These are phyloP conservation scores for Kregervanrija delftensis DNA, from an alignment of 805 yeast genomes.

Conservation along the genomic window DNA sequence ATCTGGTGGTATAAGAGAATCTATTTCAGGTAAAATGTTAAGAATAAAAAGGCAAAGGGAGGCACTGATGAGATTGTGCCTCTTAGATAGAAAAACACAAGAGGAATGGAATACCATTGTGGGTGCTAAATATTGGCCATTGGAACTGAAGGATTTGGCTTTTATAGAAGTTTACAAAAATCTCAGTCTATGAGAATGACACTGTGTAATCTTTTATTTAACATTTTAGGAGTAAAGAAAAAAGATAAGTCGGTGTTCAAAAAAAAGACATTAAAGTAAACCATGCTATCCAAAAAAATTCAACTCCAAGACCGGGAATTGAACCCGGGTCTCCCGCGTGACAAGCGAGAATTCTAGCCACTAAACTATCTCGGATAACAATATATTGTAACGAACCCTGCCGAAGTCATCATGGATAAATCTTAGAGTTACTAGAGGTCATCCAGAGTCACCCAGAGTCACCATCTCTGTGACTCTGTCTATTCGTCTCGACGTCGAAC, in stretches of 20 bases:
- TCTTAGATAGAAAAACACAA: slow-evolving; percentile 34
- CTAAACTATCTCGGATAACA: slow-evolving; percentile 33
- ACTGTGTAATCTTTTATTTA: no score
- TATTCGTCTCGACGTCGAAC: no score
- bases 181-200: no score
- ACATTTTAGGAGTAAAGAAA: no score
- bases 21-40: slow-evolving; percentile 33
- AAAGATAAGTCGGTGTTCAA: no score
- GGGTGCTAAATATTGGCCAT: slow-evolving; percentile 23
- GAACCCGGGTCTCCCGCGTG: slow-evolving; percentile 40
- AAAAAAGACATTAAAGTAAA: no score
- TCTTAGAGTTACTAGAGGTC: no score
- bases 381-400: no score
- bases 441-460: no score
- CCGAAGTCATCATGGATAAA: no score
- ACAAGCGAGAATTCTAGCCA: slow-evolving; percentile 38
- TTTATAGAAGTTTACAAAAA: slow-evolving; percentile 18
- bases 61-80: slow-evolving; percentile 38
- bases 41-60: slow-evolving; percentile 38
- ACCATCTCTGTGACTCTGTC: no score
- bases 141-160: slow-evolving; percentile 18
- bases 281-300: no score
- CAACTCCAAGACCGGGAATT: slow-evolving; percentile 38
- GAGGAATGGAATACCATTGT: slow-evolving; percentile 21
- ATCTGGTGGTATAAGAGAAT: slow-evolving; percentile 47